Conservation (phyloP, 2,329 filamentous ascomycete genomes). For the Fragosphaeria purpurea region DNA sequence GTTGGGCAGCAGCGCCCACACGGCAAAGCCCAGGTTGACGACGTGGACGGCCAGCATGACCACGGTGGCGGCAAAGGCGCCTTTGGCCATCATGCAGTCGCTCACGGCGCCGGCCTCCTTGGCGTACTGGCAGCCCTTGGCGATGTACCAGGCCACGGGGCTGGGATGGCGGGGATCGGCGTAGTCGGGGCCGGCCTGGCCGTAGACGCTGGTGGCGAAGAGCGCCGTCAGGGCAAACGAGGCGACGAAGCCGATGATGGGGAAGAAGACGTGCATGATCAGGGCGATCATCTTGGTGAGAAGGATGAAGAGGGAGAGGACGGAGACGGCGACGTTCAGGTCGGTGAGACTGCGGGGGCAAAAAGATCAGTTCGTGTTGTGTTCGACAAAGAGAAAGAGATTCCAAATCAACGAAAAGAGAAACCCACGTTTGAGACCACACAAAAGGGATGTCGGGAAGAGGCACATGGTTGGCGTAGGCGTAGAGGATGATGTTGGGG, state of each 20-base stretch:
- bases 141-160: slow-evolving; percentile 63
- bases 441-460: slow-evolving; percentile 55
- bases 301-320: slow-evolving; percentile 67
- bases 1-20: slow-evolving; percentile 50
- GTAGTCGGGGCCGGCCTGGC: slow-evolving; percentile 65
- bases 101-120: slow-evolving; percentile 40
- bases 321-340: slow-evolving; percentile 67
- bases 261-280: slow-evolving; percentile 62
- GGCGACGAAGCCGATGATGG: slow-evolving; percentile 50
- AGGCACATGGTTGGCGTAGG: slow-evolving; percentile 59
- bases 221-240: slow-evolving; percentile 49
- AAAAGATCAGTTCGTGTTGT: not conserved
- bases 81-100: slow-evolving; percentile 60
- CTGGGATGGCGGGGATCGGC: slow-evolving; percentile 54
- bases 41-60: slow-evolving; percentile 56
- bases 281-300: slow-evolving; percentile 59
- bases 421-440: slow-evolving; percentile 61
- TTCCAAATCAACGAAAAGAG: not conserved
- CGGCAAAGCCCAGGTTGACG: slow-evolving; percentile 45
- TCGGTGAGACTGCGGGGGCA: slow-evolving; percentile 51
- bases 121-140: slow-evolving; percentile 56
- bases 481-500: slow-evolving; percentile 59
- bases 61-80: slow-evolving; percentile 52
- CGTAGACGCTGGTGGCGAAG: slow-evolving; percentile 56
- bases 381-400: too few species aligned